phyloP scores from a whole-genome alignment of 2,329 filamentous ascomycete genomes.

The Cercospora berteroae region DNA sequence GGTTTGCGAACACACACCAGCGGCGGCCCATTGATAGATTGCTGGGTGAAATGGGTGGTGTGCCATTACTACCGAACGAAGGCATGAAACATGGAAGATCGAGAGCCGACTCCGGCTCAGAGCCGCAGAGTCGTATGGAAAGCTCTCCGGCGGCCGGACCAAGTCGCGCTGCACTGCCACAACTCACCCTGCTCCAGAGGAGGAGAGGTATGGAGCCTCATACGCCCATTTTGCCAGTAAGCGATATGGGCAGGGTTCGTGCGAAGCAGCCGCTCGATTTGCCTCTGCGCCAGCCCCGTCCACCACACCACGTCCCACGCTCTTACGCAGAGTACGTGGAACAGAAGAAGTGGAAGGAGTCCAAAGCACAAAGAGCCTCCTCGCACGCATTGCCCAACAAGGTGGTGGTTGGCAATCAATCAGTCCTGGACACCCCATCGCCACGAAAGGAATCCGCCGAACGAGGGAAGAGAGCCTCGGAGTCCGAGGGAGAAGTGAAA shows the following conservation, averaged over 20 bases:
- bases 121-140: neutral
- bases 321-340: no score
- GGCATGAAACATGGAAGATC: neutral
- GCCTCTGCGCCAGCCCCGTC: no score
- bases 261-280: neutral
- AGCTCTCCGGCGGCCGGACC: neutral
- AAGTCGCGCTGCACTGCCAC: neutral
- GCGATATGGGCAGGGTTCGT: neutral
- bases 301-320: no score
- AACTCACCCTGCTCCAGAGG: neutral
- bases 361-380: no score
- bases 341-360: no score
- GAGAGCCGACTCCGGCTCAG: neutral
- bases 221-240: neutral
- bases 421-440: neutral
- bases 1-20: neutral
- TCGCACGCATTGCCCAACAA: no score
- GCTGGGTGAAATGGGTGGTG: neutral
- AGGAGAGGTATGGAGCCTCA: neutral
- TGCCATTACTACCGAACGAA: neutral
- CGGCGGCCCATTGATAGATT: neutral
- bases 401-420: neutral
- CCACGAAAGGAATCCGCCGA: neutral
- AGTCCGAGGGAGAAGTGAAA: neutral
- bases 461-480: neutral